Evolutionary conservation across 2,329 filamentous ascomycete genomes (phyloP), one percentile per base, ranked within the genome.

Genomic region (Dactylonectria macrodidyma): DNA sequence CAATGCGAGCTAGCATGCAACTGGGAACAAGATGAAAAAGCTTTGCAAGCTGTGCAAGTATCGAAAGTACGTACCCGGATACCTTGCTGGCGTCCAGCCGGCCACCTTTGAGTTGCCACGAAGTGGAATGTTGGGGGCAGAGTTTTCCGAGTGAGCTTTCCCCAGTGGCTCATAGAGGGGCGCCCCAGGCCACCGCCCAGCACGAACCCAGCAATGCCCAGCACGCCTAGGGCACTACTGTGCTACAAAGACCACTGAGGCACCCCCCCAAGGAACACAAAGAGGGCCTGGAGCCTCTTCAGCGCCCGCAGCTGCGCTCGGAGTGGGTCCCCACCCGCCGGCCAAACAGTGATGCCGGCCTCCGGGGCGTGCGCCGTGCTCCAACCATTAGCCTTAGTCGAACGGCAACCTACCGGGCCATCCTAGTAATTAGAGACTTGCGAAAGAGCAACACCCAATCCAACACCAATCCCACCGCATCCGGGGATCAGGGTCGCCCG

Each of bases 111-210:
- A 72, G 66, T 71, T 76, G 73, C 67, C 74, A 68, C 74, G 65
- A 76, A 74, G 74, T 76, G 74, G 74, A 76, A 76, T 75, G 74
- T 75, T 76, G 74, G 74, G 70, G 68, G 74, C 76, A 76, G 74
- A 76, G 73, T 76, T 76, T 76, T 76, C 73, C 63, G 47, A 65
- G 68, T 41, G 44, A 64, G 69, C 65, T 48, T 60, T 65, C 70
- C 57, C 71, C 70, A 76, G 74, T 76, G 74, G 74, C 71, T 68
- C 67, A 72, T 63, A 70, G 63, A 71, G 55, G 74, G 74, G 70
- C 71, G 24, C 47, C 62, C 59, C 63, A 52, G 59, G 52, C 52
- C 55, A 55, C 46, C 56, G 38, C 44, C 64, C 55, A 75, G 59
- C 58, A 71, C 69, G 41, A 44, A n/a, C 41, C 41, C 14, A 44